Evolutionary conservation across 805 yeast genomes (phyloP), one percentile per base, ranked within the genome.

Genomic region (Candida stauntonica): DNA sequence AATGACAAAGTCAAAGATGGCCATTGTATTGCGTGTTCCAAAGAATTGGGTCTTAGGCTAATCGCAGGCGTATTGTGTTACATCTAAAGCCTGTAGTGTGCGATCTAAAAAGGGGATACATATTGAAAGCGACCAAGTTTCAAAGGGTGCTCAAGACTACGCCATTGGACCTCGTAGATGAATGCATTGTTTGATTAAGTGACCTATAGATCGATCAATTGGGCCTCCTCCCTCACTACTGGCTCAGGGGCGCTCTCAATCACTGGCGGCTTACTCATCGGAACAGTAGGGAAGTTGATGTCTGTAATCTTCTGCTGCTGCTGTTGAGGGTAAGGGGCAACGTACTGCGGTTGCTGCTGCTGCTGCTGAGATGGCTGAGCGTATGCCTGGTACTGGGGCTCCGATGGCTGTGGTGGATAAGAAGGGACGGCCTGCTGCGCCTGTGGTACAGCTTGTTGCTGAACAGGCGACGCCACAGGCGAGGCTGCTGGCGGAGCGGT

Each of bases 281-380:
- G 72, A 3, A 67, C 71, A 17, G 65, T 59, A 21, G 72, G 72
- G 44, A 67, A 67, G 36, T 63, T 54, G 41, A 58, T 58, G 33
- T 60, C 60, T 1, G 70, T 66, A 16, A 66, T 57, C 28, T 47
- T 44, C 17, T 24, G 35, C 33, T 42, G 48, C 18, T 34, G 41
- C 24, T 14, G 14, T 28, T 18, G 20, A n/a, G n/a, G n/a, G 15
- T 30, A 31, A 8, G 41, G 33, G 17, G 41, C 29, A n/a, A n/a
- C n/a, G n/a, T n/a, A n/a, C n/a, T n/a, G n/a, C n/a, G n/a, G n/a
- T n/a, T n/a, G n/a, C 39, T 35, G 21, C 30, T 39, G 16, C 23
- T 11, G 14, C 18, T 18, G 36, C 7, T 31, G 29, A 33, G 15
- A 14, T 9, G 29, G 29, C 14, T 33, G 29, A 8, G 24, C 24